These are phyloP conservation scores for Emergomyces pasteurianus DNA, from an alignment of 2,329 filamentous ascomycete species.

Conservation along the genomic window DNA sequence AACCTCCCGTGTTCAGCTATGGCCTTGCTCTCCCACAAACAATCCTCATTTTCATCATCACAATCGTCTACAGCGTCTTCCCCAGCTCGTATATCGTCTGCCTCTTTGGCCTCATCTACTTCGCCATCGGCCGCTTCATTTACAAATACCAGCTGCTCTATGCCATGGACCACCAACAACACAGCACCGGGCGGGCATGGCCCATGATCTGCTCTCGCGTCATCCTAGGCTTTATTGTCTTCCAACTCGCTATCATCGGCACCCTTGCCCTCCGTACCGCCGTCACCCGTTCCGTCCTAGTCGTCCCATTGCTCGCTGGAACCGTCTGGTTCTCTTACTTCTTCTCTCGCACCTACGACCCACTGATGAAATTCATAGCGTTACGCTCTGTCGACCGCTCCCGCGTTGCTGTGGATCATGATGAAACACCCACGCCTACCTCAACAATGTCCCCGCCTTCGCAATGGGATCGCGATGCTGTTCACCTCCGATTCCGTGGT, in stretches of 20 bases:
- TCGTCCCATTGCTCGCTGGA: conserved; percentile 63
- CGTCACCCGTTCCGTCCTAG: conserved; percentile 58
- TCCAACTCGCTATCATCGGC: conserved; percentile 83
- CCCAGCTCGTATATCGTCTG: conserved; percentile 69
- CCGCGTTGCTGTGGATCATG: conserved; percentile 20
- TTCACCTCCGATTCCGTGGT: conserved; percentile 30
- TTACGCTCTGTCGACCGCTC: conserved; percentile 66
- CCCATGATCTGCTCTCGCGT: conserved; percentile 91
- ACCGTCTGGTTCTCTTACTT: conserved; percentile 86
- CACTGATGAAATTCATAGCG: conserved; percentile 85
- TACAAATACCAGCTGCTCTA: conserved; percentile 98
- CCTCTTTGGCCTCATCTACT: conserved; percentile 59
- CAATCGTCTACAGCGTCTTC: conserved; percentile 85
- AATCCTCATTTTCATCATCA: conserved; percentile 86
- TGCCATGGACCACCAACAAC: conserved; percentile 93
- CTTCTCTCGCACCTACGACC: conserved; percentile 69
- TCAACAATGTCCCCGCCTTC: conserved; percentile 30
- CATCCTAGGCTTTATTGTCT: conserved; percentile 73
- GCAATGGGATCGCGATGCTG: conserved; percentile 31
- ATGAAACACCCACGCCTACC: conserved; percentile 24
- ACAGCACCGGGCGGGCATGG: conserved; percentile 89
- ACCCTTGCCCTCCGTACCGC: conserved; percentile 65
- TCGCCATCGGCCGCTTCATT: conserved; percentile 63
- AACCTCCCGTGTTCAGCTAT: conserved; percentile 83
- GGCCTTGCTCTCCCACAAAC: conserved; percentile 92